A percentile compares a stretch with the other conserved stretches of the same genome.
These are phyloP conservation scores for Podochytrium sp. DNA, from an alignment of 192 early-diverging fungal genomes.

Conservation along the genomic window DNA sequence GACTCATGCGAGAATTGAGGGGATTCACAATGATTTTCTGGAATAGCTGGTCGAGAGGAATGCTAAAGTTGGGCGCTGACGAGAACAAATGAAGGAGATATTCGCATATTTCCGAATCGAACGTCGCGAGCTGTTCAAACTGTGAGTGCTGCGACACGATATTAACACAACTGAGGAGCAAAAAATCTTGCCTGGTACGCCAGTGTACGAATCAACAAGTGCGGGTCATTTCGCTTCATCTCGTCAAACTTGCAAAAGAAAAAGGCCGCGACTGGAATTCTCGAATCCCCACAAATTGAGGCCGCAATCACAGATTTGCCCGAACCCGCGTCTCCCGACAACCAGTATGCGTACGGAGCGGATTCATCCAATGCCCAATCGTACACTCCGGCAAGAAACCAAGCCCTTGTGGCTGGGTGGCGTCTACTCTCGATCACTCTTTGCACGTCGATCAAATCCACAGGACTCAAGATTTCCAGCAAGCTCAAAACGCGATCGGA, in stretches of 20 bases:
- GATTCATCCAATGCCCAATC: not conserved
- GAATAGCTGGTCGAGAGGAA: not conserved
- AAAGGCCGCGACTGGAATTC: not conserved
- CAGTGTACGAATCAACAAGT: not conserved
- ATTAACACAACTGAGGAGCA: no score
- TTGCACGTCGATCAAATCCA: not conserved
- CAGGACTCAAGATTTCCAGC: not conserved
- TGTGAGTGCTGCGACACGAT: no score
- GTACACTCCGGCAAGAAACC: not conserved
- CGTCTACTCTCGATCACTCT: not conserved
- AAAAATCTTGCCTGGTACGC: not conserved
- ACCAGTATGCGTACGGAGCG: not conserved
- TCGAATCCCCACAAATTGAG: not conserved
- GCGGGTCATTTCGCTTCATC: not conserved
- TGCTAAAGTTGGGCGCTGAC: no score
- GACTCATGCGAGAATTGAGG: not conserved
- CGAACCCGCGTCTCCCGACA: not conserved
- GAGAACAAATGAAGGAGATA: not conserved
- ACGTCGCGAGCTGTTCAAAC: not conserved
- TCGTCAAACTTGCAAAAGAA: conserved; percentile 11
- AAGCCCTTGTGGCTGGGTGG: not conserved
- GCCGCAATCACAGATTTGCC: not conserved
- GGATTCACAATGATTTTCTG: not conserved
- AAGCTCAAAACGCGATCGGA: not conserved
- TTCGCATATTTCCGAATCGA: not conserved